Conservation (phyloP, 805 yeast genomes). For the Phaffomyces antillensis region DNA sequence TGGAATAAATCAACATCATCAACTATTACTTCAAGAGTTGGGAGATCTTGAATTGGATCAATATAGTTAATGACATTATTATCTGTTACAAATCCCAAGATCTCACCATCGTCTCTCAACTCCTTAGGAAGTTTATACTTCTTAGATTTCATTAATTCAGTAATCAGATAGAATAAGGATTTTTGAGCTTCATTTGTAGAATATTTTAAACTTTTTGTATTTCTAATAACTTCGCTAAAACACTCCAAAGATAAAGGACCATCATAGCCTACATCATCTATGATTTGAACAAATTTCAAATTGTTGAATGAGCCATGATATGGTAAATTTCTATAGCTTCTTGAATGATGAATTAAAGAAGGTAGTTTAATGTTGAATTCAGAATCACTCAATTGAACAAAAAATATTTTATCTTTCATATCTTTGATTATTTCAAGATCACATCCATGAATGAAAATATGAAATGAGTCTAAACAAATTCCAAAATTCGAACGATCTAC, state of each 20-base stretch:
- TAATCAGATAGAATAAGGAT: neutral
- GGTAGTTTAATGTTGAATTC: neutral
- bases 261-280: neutral
- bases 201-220: neutral
- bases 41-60: neutral
- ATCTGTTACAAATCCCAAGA: neutral
- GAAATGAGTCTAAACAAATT: slow-evolving; percentile 25
- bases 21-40: neutral
- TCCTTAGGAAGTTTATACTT: neutral
- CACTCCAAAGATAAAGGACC: slow-evolving; percentile 7
- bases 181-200: slow-evolving; percentile 1
- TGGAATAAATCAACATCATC: neutral
- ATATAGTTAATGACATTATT: neutral
- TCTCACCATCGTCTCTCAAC: neutral
- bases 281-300: neutral
- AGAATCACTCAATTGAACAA: slow-evolving; percentile 24
- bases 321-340: slow-evolving; percentile 6
- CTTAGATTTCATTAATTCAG: neutral
- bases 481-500: slow-evolving; percentile 24
- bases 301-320: slow-evolving; percentile 5
- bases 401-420: slow-evolving; percentile 18
- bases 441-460: slow-evolving; percentile 14
- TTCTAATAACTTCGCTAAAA: slow-evolving; percentile 4
- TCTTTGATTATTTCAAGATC: slow-evolving; percentile 6
- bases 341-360: slow-evolving; percentile 2